Conservation (phyloP, 768 basidiomycete species). For the Rickenella mellea region DNA sequence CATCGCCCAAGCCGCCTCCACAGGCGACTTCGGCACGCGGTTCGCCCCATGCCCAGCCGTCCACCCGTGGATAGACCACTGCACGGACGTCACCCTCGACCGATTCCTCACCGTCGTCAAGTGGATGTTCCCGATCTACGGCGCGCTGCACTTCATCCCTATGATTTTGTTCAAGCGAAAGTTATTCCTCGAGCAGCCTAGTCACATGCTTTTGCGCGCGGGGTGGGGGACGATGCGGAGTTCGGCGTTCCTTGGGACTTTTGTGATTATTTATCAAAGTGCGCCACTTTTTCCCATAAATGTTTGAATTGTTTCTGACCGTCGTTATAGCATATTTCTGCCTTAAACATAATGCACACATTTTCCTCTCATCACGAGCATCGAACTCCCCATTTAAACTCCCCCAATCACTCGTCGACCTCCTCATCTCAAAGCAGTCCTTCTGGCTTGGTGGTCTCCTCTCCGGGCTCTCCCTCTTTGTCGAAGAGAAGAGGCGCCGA, state of each 20-base stretch:
- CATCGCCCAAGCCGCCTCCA: conserved; percentile 22
- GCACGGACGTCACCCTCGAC: conserved; percentile 47
- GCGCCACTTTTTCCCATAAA: conserved; percentile 14
- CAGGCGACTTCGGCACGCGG: conserved; percentile 34
- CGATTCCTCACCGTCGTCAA: conserved; percentile 75
- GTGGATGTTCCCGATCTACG: conserved; percentile 81
- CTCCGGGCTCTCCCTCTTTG: conserved; percentile 68
- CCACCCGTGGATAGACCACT: conserved; percentile 66
- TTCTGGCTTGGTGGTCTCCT: conserved; percentile 71
- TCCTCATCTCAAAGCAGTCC: conserved; percentile 57
- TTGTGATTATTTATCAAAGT: conserved; percentile 80
- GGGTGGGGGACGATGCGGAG: conserved; percentile 69
- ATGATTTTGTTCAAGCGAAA: conserved; percentile 73
- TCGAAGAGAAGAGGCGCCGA: conserved; percentile 83
- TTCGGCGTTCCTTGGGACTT: conserved; percentile 78
- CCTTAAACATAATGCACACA: conserved; percentile 52
- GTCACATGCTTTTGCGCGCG: conserved; percentile 53
- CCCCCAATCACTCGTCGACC: conserved; percentile 38
- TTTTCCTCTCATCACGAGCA: conserved; percentile 28
- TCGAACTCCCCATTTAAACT: conserved; percentile 28
- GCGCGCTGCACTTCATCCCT: conserved; percentile 85
- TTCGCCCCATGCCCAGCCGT: conserved; percentile 63
- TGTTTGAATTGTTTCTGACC: neutral
- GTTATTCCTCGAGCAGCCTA: conserved; percentile 55
- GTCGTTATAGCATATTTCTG: conserved; percentile 48